Evolutionary conservation across 345 rosid species (phyloP).

Genomic region (Euphorbia peplus): DNA sequence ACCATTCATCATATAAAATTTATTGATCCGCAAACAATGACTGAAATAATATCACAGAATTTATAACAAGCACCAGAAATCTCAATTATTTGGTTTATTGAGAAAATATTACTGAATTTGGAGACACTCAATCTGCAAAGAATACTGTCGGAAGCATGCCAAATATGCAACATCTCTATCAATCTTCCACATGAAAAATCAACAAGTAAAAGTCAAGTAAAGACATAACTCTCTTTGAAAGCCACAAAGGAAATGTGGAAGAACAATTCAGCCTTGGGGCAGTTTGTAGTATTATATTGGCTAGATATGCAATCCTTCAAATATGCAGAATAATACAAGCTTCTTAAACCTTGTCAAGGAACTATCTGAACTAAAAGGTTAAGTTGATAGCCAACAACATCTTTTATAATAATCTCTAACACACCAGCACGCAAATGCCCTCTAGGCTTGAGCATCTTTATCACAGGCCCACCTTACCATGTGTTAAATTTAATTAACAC

Average conservation of each 20-base stretch:
- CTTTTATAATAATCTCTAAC: too few relatives aligned
- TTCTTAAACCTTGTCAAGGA: too few relatives aligned
- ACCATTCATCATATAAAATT: background rate
- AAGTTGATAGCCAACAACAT: too few relatives aligned
- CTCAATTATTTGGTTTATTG: background rate
- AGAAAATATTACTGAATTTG: background rate
- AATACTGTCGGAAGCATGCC: background rate
- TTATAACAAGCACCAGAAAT: background rate
- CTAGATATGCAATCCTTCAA: background rate
- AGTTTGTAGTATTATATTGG: background rate
- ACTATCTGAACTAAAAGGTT: too few relatives aligned
- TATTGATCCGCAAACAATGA: conserved; percentile 1
- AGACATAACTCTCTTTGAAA: background rate
- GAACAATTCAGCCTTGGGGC: background rate
- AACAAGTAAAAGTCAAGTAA: background rate
- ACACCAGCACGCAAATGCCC: too few relatives aligned
- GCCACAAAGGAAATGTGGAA: background rate
- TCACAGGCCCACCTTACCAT: too few relatives aligned
- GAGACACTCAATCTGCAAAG: background rate
- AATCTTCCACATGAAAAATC: background rate
- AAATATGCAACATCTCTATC: background rate
- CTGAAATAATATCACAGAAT: background rate
- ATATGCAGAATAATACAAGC: background rate
- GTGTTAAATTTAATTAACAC: too few relatives aligned
- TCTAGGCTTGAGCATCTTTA: too few relatives aligned